phyloP scores from a whole-genome alignment of 495 filamentous ascomycete genomes.

The Aspergillus nanangensis region DNA sequence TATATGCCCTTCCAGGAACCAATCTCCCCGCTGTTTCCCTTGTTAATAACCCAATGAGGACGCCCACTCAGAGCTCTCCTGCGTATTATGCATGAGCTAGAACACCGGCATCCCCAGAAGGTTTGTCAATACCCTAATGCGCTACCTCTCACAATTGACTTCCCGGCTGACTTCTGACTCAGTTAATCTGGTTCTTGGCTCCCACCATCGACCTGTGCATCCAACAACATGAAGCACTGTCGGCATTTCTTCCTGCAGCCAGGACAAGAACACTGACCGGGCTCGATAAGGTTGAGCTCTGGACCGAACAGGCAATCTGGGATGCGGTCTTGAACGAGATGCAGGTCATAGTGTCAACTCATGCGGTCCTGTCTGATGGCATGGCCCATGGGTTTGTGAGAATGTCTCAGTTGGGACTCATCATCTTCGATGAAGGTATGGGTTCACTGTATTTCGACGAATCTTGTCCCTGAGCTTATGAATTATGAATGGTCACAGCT shows the following conservation, averaged over 20 bases:
- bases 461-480: too few species aligned
- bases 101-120: constrained; percentile 53
- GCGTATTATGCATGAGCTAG: constrained; percentile 73
- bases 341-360: constrained; percentile 72
- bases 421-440: constrained; percentile 90
- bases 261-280: constrained; percentile 64
- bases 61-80: constrained; percentile 66
- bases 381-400: constrained; percentile 74
- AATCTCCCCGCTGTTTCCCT: too few species aligned
- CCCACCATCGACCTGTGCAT: constrained; percentile 70
- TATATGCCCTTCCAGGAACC: too few species aligned
- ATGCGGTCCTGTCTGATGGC: constrained; percentile 74
- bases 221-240: constrained; percentile 68
- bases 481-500: too few species aligned
- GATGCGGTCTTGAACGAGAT: constrained; percentile 63
- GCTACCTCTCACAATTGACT: not conserved
- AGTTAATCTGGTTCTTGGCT: constrained; percentile 84
- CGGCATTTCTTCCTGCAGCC: constrained; percentile 55
- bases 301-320: constrained; percentile 71
- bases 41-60: too few species aligned
- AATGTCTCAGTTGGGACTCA: constrained; percentile 59
- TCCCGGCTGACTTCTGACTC: not conserved
- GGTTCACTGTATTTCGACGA: too few species aligned
- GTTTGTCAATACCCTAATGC: constrained; percentile 31
- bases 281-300: constrained; percentile 64